These are phyloP conservation scores for Cordyceps cicadae DNA, from an alignment of 2,329 filamentous ascomycete species.

Conservation along the genomic window DNA sequence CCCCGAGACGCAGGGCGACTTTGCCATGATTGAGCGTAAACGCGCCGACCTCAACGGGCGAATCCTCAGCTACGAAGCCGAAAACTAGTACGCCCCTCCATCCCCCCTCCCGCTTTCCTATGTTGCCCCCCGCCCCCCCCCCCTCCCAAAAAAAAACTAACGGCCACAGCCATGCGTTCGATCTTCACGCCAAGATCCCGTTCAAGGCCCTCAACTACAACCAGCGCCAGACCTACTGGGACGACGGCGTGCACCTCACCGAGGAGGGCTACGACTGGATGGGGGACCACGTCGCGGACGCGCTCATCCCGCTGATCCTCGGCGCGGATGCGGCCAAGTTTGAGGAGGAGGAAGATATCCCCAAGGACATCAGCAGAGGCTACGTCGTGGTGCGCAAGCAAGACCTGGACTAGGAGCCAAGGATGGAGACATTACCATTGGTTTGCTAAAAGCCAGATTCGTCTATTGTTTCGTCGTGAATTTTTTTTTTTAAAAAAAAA, in stretches of 20 bases:
- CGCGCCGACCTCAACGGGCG: conserved; percentile 42
- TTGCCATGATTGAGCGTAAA: conserved; percentile 22
- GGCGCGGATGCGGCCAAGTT: conserved; percentile 5
- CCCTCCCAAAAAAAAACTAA: too few species aligned
- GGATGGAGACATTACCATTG: not conserved
- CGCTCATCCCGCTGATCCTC: conserved; percentile 38
- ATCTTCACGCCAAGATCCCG: conserved; percentile 47
- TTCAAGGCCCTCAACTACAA: conserved; percentile 40
- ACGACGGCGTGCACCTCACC: conserved; percentile 53
- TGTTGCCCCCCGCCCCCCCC: too few species aligned
- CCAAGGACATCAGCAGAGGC: conserved; percentile 38
- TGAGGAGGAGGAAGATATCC: conserved; percentile 43
- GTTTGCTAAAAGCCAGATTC: not conserved
- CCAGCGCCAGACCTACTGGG: conserved; percentile 45
- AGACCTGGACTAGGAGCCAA: conserved; percentile 39
- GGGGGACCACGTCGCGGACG: conserved; percentile 47
- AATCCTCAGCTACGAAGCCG: conserved; percentile 41
- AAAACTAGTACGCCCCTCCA: conserved; percentile 42
- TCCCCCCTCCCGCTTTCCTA: too few species aligned
- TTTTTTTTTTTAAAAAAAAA: not conserved
- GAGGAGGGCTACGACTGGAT: conserved; percentile 53
- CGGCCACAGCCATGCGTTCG: conserved; percentile 36
- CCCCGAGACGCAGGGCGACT: conserved; percentile 38
- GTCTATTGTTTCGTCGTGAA: not conserved
- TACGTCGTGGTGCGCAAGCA: conserved; percentile 46